A percentile compares a stretch with the other conserved stretches of the same genome.
These are phyloP conservation scores for Dimocarpus longan DNA, from an alignment of 345 rosid genomes.

Conservation along the genomic window DNA sequence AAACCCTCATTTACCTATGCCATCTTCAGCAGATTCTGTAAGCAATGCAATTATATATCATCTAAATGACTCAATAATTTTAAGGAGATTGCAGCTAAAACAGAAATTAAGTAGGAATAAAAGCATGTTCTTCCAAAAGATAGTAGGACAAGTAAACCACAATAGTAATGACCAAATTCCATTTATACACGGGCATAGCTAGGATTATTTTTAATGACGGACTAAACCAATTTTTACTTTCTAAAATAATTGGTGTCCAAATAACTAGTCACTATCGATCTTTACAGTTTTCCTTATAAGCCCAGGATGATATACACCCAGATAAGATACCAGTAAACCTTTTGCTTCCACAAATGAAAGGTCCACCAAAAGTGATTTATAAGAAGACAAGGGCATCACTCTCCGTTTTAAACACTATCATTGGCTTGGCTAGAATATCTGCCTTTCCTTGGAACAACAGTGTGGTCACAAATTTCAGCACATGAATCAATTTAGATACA, in stretches of 20 bases:
- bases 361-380: too few species aligned
- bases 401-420: not conserved
- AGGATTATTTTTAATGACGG: not conserved
- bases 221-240: too few species aligned
- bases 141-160: not conserved
- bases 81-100: not conserved
- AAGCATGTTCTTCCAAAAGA: not conserved
- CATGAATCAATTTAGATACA: not conserved
- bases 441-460: not conserved
- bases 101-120: not conserved
- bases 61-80: not conserved
- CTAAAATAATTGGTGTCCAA: too few species aligned
- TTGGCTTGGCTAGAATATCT: not conserved
- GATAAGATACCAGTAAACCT: too few species aligned
- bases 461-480: not conserved
- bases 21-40: not conserved
- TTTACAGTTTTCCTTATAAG: too few species aligned
- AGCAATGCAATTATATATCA: not conserved
- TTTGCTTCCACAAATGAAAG: too few species aligned
- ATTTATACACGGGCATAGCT: not conserved
- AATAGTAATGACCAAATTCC: not conserved
- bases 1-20: not conserved
- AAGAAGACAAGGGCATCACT: not conserved
- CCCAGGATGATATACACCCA: too few species aligned
- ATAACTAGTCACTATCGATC: too few species aligned